Conservation (phyloP, 345 rosid genomes). For the Hibiscus trionum region DNA sequence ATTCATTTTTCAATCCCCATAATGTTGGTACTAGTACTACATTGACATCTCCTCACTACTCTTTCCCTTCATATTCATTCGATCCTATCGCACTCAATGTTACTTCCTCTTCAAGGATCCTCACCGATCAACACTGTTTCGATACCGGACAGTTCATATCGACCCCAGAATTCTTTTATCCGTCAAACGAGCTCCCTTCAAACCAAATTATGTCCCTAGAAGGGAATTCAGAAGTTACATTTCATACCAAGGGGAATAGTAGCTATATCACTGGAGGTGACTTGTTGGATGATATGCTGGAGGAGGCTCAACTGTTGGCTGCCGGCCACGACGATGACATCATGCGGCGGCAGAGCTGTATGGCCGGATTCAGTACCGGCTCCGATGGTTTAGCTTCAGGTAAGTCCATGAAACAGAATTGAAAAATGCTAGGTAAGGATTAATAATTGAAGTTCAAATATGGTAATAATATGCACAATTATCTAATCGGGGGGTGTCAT, state of each 20-base stretch:
- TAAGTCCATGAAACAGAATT: slow-evolving; percentile 7
- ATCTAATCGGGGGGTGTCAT: background rate
- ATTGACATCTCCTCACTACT: slow-evolving; percentile 8
- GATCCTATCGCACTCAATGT: slow-evolving; percentile 15
- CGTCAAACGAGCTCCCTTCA: slow-evolving; percentile 55
- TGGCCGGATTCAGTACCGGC: slow-evolving; percentile 19
- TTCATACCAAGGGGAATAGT: slow-evolving; percentile 12
- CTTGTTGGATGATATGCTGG: slow-evolving; percentile 51
- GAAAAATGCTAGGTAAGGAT: background rate
- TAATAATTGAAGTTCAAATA: background rate
- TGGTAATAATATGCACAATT: background rate
- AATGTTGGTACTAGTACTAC: background rate
- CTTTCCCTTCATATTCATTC: slow-evolving; percentile 19
- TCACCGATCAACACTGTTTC: slow-evolving; percentile 12
- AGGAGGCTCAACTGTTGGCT: slow-evolving; percentile 38
- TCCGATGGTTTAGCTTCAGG: slow-evolving; percentile 29
- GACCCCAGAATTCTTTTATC: slow-evolving; percentile 17
- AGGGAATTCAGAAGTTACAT: slow-evolving; percentile 15
- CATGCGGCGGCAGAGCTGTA: slow-evolving; percentile 11
- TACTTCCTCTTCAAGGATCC: slow-evolving; percentile 15
- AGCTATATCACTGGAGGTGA: slow-evolving; percentile 19
- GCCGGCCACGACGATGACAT: slow-evolving; percentile 17
- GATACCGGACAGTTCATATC: slow-evolving; percentile 25
- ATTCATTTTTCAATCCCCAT: slow-evolving; percentile 17
- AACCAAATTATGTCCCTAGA: slow-evolving; percentile 39